phyloP scores from a whole-genome alignment of 2,329 filamentous ascomycete species.

The Fusarium dimerum region DNA sequence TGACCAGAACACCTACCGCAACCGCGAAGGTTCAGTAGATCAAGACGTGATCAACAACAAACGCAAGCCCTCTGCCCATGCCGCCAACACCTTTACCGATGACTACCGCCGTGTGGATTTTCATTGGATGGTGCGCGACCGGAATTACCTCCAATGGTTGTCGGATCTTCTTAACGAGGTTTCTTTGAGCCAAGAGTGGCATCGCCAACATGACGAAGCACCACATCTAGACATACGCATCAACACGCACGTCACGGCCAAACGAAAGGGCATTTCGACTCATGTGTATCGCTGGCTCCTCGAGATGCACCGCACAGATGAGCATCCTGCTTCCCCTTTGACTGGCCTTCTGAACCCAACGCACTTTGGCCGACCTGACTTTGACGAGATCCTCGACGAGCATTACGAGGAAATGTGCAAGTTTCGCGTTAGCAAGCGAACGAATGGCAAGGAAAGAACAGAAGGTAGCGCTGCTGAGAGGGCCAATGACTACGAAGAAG shows the following conservation, averaged over 20 bases:
- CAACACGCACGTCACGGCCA: conserved; percentile 58
- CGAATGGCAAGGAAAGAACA: background rate
- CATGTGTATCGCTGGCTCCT: conserved; percentile 59
- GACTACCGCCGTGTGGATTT: conserved; percentile 56
- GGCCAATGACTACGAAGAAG: conserved; percentile 17
- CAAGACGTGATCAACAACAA: conserved; percentile 12
- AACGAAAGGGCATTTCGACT: conserved; percentile 52
- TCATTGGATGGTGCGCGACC: conserved; percentile 61
- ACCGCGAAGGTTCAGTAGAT: background rate
- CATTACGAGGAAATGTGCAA: conserved; percentile 56
- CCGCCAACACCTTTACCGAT: conserved; percentile 31
- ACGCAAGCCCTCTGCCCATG: conserved; percentile 15
- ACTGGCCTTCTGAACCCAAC: conserved; percentile 56
- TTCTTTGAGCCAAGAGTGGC: conserved; percentile 39
- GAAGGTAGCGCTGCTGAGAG: background rate
- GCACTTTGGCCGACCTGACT: conserved; percentile 56
- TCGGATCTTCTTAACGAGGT: conserved; percentile 56
- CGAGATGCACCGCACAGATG: conserved; percentile 54
- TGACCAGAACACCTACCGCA: background rate
- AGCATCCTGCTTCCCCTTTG: conserved; percentile 52
- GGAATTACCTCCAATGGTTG: conserved; percentile 58
- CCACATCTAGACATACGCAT: conserved; percentile 54
- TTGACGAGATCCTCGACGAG: conserved; percentile 51
- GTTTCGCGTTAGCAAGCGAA: conserved; percentile 29
- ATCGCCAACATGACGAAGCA: conserved; percentile 37